phyloP scores from a whole-genome alignment of 345 rosid species.

The Laguncularia racemosa region DNA sequence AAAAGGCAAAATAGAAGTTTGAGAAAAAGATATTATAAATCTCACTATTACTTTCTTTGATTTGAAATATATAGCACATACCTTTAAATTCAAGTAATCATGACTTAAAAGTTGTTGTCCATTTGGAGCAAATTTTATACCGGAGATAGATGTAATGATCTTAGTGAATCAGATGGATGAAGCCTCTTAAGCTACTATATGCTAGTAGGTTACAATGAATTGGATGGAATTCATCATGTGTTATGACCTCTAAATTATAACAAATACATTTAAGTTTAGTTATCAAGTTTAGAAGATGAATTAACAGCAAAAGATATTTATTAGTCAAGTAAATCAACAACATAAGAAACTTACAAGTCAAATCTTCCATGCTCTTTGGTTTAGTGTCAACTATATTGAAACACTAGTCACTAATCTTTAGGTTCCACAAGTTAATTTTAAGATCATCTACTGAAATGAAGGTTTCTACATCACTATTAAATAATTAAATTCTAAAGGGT shows the following conservation, averaged over 20 bases:
- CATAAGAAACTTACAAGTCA: conserved; percentile 37
- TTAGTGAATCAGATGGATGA: conserved; percentile 46
- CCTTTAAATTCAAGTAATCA: conserved; percentile 65
- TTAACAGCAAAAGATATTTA: no score
- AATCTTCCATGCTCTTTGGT: conserved; percentile 62
- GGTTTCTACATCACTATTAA: conserved; percentile 59
- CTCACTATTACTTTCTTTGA: no score
- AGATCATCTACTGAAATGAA: conserved; percentile 67
- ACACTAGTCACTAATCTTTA: conserved; percentile 47
- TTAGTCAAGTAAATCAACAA: neutral
- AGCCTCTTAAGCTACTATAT: conserved; percentile 69
- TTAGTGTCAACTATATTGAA: conserved; percentile 66
- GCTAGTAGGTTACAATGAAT: conserved; percentile 55
- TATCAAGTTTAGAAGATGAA: neutral
- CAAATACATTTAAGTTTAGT: conserved; percentile 5
- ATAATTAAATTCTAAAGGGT: conserved; percentile 10
- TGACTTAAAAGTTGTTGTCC: conserved; percentile 54
- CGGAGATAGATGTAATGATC: conserved; percentile 55
- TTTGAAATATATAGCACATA: conserved; percentile 2
- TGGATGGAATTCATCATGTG: conserved; percentile 66
- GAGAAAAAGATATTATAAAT: no score
- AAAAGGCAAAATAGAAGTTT: no score
- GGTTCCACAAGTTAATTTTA: conserved; percentile 65
- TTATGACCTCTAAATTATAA: conserved; percentile 53
- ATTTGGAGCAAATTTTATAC: conserved; percentile 47